Evolutionary conservation across 2,329 filamentous ascomycete species (phyloP), one percentile per base, ranked within the genome.

Genomic region (Ampelomyces quisqualis): DNA sequence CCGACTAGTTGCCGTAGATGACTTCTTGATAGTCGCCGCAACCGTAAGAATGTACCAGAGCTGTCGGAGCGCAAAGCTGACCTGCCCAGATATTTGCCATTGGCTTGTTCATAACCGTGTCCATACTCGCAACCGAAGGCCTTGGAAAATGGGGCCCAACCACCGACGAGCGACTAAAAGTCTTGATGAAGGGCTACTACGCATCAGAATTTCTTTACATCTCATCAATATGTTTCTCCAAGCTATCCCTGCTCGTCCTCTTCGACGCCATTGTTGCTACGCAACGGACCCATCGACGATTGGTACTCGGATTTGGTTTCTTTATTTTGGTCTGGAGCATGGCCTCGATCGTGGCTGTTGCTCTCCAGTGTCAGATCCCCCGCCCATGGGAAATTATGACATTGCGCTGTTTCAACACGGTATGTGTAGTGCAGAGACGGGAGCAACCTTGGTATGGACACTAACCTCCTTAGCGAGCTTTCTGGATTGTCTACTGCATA

Each of bases 131-230:
- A 3, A 58, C 53, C 2, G 43, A 60, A 15, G 58, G 60, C 26
- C 52, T 64, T 10, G 58, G 60, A 8, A 40, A 47, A 2, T 18
- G 39, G 2, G 44, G 28, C 17, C 21, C 32, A 3, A 36, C 62
- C 19, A 55, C 58, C 7, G 8, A 51, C 14, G 43, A 44, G 33
- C 51, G 54, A 28, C 53, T 47, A 13, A 43, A 58, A 20, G 30
- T 32, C 6, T 48, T 66, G 26, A 60, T 60, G 49, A 65, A 65
- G 38, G 58, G 47, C 5, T 53, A 58, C 40, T 67, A 67, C 17
- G 57, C 55, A 11, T 64, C 58, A 15, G 55, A 66, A n/a, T 53
- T 65, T n/a, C 36, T 67, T 7, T 67, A 67, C 45, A 40, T 66
- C 8, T 43, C 45, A 4, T 48, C 60, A 0, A 32, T 66, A 10